Percentiles rank a stretch among this genome's conserved stretches.
Evolutionary conservation across 371 early-diverging fungal genomes (phyloP).

Genomic region (Mucor plumbeus): DNA sequence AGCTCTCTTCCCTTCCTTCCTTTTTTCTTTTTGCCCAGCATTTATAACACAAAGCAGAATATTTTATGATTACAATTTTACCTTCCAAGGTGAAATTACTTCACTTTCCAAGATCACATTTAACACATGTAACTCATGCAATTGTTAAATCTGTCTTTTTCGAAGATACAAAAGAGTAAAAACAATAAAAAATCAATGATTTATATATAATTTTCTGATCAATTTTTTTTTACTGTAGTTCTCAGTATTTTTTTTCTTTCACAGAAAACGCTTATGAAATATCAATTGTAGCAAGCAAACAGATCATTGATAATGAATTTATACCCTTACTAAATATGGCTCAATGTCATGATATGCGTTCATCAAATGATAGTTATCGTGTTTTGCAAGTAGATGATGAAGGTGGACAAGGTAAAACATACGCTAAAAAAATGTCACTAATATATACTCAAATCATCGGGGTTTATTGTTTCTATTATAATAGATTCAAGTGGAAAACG

Average conservation of each 20-base stretch:
- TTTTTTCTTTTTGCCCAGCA: background rate
- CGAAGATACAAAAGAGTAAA: slow-evolving; percentile 43
- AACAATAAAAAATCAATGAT: background rate
- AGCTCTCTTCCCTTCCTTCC: background rate
- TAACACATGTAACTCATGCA: slow-evolving; percentile 63
- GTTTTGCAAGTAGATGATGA: slow-evolving; percentile 76
- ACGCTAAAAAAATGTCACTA: background rate
- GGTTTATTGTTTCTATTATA: slow-evolving; percentile 3
- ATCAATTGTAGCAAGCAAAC: slow-evolving; percentile 68
- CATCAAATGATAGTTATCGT: slow-evolving; percentile 65
- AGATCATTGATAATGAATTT: slow-evolving; percentile 59
- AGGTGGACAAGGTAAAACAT: slow-evolving; percentile 62
- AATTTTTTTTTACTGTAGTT: slow-evolving; percentile 33
- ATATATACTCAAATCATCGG: background rate
- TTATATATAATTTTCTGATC: slow-evolving; percentile 1
- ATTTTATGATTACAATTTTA: slow-evolving; percentile 55
- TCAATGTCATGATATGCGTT: slow-evolving; percentile 44
- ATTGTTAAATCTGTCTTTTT: slow-evolving; percentile 71
- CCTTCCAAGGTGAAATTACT: slow-evolving; percentile 52
- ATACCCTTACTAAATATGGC: slow-evolving; percentile 47
- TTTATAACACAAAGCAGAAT: background rate
- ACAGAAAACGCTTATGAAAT: slow-evolving; percentile 80
- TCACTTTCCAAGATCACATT: slow-evolving; percentile 49
- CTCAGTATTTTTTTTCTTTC: slow-evolving; percentile 71
- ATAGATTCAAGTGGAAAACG: slow-evolving; percentile 73